Evolutionary conservation across 1,284 basidiomycete species (phyloP), one percentile per base, ranked within the genome.

Genomic region (Meripilus lineatus): DNA sequence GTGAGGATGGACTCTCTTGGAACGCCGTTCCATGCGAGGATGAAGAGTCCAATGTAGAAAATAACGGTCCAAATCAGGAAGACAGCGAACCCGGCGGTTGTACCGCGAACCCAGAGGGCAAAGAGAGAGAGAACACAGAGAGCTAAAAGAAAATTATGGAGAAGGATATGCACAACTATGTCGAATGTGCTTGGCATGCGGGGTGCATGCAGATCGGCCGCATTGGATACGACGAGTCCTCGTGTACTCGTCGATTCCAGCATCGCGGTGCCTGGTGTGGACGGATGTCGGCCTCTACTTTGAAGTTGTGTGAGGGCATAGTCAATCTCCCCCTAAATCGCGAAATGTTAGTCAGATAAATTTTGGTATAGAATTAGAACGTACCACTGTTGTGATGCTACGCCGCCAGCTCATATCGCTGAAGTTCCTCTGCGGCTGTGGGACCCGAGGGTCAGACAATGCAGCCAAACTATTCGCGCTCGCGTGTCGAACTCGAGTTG

Each of bases 341-440:
- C 28, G 15, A 30, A 30, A 30, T n/a, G 28, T 30, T 30, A 30
- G 28, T 30, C 28, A n/a, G n/a, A n/a, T n/a, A n/a, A n/a, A n/a
- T n/a, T n/a, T n/a, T n/a, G n/a, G n/a, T n/a, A n/a, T n/a, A n/a
- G n/a, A n/a, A 54, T 26, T 44, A 39, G 43, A 51, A 42, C 46
- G 56, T 61, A 88, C 86, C 64, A 84, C 75, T 44, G 75, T 71
- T 53, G 76, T 80, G 22, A 82, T 64, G 58, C 79, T 86, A 45
- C 84, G 73, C 42, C 86, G 71, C 86, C 86, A 89, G 55, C 84
- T 83, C 45, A 85, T 68, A 54, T 89, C 82, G 28, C 78, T 76
- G 26, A 88, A 66, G 49, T 72, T 79, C 46, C 75, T 67, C 49
- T 59, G 74, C 42, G 68, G 61, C 32, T 66, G 67, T 44, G 65